Evolutionary conservation across 352 stramenopile genomes (phyloP).

Genomic region (Phytophthora idaei): DNA sequence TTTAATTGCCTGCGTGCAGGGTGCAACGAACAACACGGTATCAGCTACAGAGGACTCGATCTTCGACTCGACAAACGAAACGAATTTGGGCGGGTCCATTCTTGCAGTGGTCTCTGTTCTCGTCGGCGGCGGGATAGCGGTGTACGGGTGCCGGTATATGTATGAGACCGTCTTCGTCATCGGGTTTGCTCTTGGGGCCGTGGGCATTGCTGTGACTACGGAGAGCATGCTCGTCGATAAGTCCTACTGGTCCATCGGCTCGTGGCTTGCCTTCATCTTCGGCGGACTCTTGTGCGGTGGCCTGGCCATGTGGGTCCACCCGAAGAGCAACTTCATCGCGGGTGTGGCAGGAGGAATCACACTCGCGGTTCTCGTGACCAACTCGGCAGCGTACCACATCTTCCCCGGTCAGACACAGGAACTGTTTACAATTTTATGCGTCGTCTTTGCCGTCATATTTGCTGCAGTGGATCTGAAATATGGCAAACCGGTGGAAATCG

Average conservation of each 20-base stretch:
- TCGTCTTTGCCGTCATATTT: constrained; percentile 38
- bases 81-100: constrained; percentile 31
- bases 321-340: constrained; percentile 40
- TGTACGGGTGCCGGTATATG: constrained; percentile 43
- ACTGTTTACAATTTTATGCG: constrained; percentile 34
- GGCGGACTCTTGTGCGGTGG: constrained; percentile 36
- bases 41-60: constrained; percentile 30
- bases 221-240: constrained; percentile 40
- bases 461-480: constrained; percentile 36
- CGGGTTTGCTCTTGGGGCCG: constrained; percentile 36
- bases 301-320: constrained; percentile 39
- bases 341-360: constrained; percentile 37
- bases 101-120: constrained; percentile 39
- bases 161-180: constrained; percentile 38
- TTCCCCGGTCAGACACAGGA: constrained; percentile 38
- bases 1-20: constrained; percentile 17
- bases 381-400: constrained; percentile 38
- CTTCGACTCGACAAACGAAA: constrained; percentile 34
- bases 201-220: constrained; percentile 32
- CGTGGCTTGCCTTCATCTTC: constrained; percentile 45
- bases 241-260: constrained; percentile 30
- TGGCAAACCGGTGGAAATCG: constrained; percentile 41
- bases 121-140: constrained; percentile 31
- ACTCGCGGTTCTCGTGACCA: constrained; percentile 38
- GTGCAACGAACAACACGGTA: constrained; percentile 10